Evolutionary conservation across 345 rosid species (phyloP), one percentile per base, ranked within the genome.

Genomic region (Salix caprea): DNA sequence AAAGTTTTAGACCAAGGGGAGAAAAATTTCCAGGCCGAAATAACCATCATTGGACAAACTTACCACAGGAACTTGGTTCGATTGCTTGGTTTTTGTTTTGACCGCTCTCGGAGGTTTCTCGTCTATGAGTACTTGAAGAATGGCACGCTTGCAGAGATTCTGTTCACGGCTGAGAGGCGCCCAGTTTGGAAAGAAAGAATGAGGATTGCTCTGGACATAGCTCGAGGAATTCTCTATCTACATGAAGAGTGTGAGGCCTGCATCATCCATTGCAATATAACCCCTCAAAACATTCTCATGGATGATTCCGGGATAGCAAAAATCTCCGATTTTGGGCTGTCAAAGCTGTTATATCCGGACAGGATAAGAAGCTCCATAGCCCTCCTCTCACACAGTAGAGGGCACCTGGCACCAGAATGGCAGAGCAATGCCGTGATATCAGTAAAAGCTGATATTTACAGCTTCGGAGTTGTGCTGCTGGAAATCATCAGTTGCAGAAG

Each of bases 21-120:
- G 42, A 60, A 62, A 19, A 76, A 74, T 26, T 77, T 82, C 14
- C 70, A 36, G 44, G 78, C 78, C 40, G 85, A 84, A 36, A 79
- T 84, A 79, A 76, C 39, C 2, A 52, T 71, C 44, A 80, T 82
- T 6, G 60, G 81, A 11, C 67, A 48, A 61, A 84, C 85, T 0
- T 79, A 82, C 68, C 85, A 84, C 74, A 84, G 30, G 67, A 82
- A 80, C 76, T 21, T 84, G 36, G 76, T 84, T 69, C 79, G 74
- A 0, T 16, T 84, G 42, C 74, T 81, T 4, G 87, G 87, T 32
- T 81, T 81, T 16, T 81, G 84, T 52, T 3, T 66, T 7, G 84
- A 84, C 65, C 68, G 37, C n/a, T 62, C 71, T 2, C 52, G 62
- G 30, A 81, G 30, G 72, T 62, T 81, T 64, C 80, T 81, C 16